Base-by-base conservation (phyloP, 352 stramenopile genomes). In the Phytophthora parvispora region DNA sequence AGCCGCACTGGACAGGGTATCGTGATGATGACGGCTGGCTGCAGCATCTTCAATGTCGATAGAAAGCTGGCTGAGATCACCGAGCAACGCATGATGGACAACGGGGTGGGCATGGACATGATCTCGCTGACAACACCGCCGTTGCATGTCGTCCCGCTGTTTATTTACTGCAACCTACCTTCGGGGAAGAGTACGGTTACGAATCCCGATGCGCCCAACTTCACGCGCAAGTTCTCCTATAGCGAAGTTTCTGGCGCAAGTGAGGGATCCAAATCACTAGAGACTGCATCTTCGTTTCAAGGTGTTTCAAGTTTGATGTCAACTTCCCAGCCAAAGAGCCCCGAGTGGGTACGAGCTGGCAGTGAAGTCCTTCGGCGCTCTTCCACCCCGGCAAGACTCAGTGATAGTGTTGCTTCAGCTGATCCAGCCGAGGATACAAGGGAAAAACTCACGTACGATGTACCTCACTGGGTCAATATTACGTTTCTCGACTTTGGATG, bases 61-160 rank as follows among this genome's bases (percentile, higher is more conserved):
- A 92, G 94, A 57, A 90, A 90, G 38, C 80, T 99, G 18, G 87
- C 92, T 13, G 83, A 95, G 48, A 98, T 99, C 51, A 99, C 97
- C 4, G 99, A 99, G 75, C 97, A 99, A 74, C 84, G 98, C 24
- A 99, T 99, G 97, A 99, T 99, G 97, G 98, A 99, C 84, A 99
- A 99, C 74, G 98, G 97, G 1, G 98, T 99, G 65, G 98, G 98
- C 7, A 99, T 99, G 80, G 98, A 99, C 75, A 99, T 99, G 92
- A 91, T 99, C 25, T 94, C 86, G 12, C 54, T 99, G 2, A 90
- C 94, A 7, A 90, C 97, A 20, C 97, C 97, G 6, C 98, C 98
- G 24, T 75, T 99, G 22, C 98, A 99, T 71, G 93, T 98, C 13
- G 96, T 98, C n/a, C 98, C 98, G 20, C 92, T 99, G 49, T 99